Percentiles rank a stretch among this genome's conserved stretches.
These are phyloP conservation scores for Xylariomycetidae sp. DNA, from an alignment of 2,329 filamentous ascomycete species.

Conservation along the genomic window DNA sequence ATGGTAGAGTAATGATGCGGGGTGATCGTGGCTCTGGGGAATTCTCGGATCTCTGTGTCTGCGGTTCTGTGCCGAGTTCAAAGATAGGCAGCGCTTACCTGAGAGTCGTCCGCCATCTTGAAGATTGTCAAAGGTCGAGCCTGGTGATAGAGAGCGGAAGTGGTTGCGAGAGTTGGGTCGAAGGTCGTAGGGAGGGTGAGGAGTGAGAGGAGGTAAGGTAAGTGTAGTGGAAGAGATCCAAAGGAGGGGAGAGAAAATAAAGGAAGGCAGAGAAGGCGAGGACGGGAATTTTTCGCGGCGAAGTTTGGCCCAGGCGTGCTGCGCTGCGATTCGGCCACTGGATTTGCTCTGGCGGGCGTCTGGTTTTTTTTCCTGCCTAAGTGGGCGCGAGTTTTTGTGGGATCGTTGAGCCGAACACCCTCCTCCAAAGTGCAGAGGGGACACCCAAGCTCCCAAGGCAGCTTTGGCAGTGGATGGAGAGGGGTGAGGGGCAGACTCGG, in stretches of 20 bases:
- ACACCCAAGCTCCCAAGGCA: too few relatives aligned
- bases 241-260: constrained; percentile 8
- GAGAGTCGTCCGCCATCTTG: constrained; percentile 51
- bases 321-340: too few relatives aligned
- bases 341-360: too few relatives aligned
- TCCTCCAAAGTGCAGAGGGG: too few relatives aligned
- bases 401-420: too few relatives aligned
- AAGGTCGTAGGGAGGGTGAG: constrained; percentile 19
- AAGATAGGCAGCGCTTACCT: constrained; percentile 50
- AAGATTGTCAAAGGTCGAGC: constrained; percentile 30
- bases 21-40: too few relatives aligned
- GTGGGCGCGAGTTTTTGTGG: too few relatives aligned
- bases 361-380: too few relatives aligned
- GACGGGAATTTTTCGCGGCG: constrained; percentile 1
- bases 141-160: not conserved
- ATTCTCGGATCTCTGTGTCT: too few relatives aligned
- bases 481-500: not conserved
- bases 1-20: constrained; percentile 18
- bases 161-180: constrained; percentile 21
- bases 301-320: too few relatives aligned
- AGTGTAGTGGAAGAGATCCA: constrained; percentile 1
- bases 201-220: constrained; percentile 4
- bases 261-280: not conserved
- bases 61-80: too few relatives aligned
- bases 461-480: too few relatives aligned